A percentile compares a stretch with the other conserved stretches of the same genome.
Conservation (phyloP, 1,284 basidiomycete genomes). For the Hortiboletus rubellus region DNA sequence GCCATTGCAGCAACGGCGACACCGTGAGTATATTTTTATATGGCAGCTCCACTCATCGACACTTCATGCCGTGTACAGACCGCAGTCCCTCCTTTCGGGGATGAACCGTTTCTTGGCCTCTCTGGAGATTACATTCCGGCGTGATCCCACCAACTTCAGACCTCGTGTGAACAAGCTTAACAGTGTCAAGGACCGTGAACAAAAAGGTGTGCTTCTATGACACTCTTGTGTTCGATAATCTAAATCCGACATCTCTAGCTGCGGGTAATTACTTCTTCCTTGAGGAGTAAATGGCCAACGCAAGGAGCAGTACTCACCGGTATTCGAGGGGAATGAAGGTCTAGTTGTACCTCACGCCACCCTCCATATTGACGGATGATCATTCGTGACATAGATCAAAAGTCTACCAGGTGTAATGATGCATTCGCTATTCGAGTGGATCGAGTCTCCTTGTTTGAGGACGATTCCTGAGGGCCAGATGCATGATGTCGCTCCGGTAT, state of each 20-base stretch:
- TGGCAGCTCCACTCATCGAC: neutral
- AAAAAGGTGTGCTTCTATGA: slow-evolving; percentile 66
- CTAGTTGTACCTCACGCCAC: slow-evolving; percentile 5
- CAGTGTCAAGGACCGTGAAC: slow-evolving; percentile 92
- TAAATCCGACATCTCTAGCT: slow-evolving; percentile 41
- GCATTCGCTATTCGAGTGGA: slow-evolving; percentile 14
- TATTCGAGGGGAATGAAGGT: slow-evolving; percentile 16
- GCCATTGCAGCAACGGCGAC: slow-evolving; percentile 83
- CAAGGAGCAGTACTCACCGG: neutral
- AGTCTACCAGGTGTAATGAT: slow-evolving; percentile 10
- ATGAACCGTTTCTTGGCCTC: slow-evolving; percentile 94
- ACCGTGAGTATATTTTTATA: slow-evolving; percentile 53
- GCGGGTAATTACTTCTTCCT: slow-evolving; percentile 89
- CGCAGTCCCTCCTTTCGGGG: slow-evolving; percentile 80
- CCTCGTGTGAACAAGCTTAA: slow-evolving; percentile 93
- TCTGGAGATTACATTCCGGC: slow-evolving; percentile 93
- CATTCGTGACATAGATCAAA: slow-evolving; percentile 12
- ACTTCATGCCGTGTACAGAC: slow-evolving; percentile 44
- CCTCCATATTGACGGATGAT: slow-evolving; percentile 12
- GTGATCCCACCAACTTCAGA: slow-evolving; percentile 93
- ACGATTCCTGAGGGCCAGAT: neutral
- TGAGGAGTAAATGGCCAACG: slow-evolving; percentile 56
- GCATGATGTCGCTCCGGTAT: neutral
- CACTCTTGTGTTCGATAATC: slow-evolving; percentile 3
- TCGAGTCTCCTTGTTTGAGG: slow-evolving; percentile 4